Evolutionary conservation across 1,284 basidiomycete genomes (phyloP), one percentile per base, ranked within the genome.

Genomic region (Neotropicomus parvogracilis): DNA sequence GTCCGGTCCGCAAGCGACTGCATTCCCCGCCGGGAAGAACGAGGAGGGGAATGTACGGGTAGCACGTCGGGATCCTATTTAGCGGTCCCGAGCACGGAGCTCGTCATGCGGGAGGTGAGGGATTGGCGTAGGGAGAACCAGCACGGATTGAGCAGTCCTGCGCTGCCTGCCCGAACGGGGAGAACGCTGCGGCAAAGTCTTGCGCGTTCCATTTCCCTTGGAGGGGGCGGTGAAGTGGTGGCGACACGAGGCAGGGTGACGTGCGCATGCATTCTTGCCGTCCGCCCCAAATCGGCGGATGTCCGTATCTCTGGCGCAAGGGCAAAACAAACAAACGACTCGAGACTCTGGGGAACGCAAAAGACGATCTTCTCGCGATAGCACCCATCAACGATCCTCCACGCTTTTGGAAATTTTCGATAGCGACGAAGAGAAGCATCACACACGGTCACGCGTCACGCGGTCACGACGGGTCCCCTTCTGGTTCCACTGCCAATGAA

Each of bases 121-220:
- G 24, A 47, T 42, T 55, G 43, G 59, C 51, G 64, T 61, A 61
- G 62, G 52, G 34, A 67, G 65, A 64, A 67, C 51, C 48, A 5
- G 14, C 13, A 51, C 48, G 40, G 33, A 66, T 62, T 44, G 13
- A 58, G 66, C 21, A 60, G 44, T 10, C 28, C 17, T 46, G 49
- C 29, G 32, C 35, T 27, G 33, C 49, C 38, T 64, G 53, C 65
- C 59, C 13, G 46, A 62, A 63, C 1, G 40, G 52, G 64, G 10
- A 43, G 36, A 44, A 41, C 19, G 24, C 26, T 56, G 62, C 63
- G 63, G 33, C 47, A 42, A 36, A 49, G 48, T 49, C 21, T 16
- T 7, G 8, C 24, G 40, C 4, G 44, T 44, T 58, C 51, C 53
- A 63, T 61, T 63, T 43, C 39, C n/a, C 58, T 54, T 36, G 34